phyloP scores from a whole-genome alignment of 2,329 filamentous ascomycete genomes.

The Pseudogymnoascus sp. region DNA sequence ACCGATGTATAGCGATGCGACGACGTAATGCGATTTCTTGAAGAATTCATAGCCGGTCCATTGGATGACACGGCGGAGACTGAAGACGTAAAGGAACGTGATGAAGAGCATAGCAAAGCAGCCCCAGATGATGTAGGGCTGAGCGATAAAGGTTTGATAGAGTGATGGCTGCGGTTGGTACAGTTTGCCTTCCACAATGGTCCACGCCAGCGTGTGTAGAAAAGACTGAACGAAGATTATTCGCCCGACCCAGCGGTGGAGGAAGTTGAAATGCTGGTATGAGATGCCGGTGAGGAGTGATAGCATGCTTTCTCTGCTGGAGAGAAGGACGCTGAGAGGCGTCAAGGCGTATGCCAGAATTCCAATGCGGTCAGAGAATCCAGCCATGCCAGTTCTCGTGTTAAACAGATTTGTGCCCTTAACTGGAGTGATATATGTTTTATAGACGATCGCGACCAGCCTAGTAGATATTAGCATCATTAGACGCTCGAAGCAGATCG shows the following conservation, averaged over 20 bases:
- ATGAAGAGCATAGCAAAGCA: constrained; percentile 59
- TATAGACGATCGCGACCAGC: constrained; percentile 58
- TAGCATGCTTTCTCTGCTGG: constrained; percentile 61
- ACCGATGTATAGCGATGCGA: constrained; percentile 66
- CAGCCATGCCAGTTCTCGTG: constrained; percentile 56
- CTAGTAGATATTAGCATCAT: constrained; percentile 18
- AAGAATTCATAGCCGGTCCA: constrained; percentile 70
- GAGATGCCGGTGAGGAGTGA: constrained; percentile 63
- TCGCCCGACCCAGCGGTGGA: constrained; percentile 68
- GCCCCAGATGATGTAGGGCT: constrained; percentile 67
- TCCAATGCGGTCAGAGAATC: constrained; percentile 61
- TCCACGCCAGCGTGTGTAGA: constrained; percentile 65
- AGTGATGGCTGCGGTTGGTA: constrained; percentile 64
- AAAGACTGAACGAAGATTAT: constrained; percentile 60
- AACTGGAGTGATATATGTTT: constrained; percentile 62
- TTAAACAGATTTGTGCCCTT: constrained; percentile 48
- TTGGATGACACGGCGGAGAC: constrained; percentile 49
- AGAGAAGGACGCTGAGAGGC: constrained; percentile 58
- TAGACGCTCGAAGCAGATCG: background rate
- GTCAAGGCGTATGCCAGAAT: constrained; percentile 66
- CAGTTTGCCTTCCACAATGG: constrained; percentile 53
- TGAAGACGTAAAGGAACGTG: constrained; percentile 51
- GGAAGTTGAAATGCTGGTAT: constrained; percentile 69
- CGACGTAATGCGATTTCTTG: constrained; percentile 62
- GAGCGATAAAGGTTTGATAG: constrained; percentile 46